These are phyloP conservation scores for Monosporozyma unispora DNA, from an alignment of 805 yeast species.

Conservation along the genomic window DNA sequence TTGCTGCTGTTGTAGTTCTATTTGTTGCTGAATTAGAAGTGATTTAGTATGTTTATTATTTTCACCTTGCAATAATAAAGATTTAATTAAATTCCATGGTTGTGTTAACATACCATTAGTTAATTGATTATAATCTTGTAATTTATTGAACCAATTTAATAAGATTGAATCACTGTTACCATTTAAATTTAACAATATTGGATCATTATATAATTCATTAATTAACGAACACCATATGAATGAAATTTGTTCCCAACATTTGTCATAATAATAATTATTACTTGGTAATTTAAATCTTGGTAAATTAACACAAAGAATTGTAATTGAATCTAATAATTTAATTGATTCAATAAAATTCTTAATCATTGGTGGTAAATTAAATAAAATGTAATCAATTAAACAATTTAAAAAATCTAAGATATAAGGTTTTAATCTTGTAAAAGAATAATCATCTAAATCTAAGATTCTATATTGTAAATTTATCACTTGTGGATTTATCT, in stretches of 20 bases:
- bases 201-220: constrained; percentile 20
- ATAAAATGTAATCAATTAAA: constrained; percentile 26
- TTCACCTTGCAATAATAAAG: constrained; percentile 4
- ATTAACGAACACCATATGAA: constrained; percentile 27
- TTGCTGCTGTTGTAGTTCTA: neutral
- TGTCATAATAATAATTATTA: constrained; percentile 31
- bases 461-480: constrained; percentile 2
- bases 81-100: constrained; percentile 21
- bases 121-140: constrained; percentile 19
- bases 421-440: constrained; percentile 26
- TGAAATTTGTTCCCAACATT: constrained; percentile 29
- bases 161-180: constrained; percentile 13
- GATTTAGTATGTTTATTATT: neutral
- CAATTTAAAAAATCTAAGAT: constrained; percentile 29
- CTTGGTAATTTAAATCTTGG: constrained; percentile 28
- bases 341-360: constrained; percentile 22
- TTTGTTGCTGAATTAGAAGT: neutral
- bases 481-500: neutral
- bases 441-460: constrained; percentile 28
- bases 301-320: constrained; percentile 22
- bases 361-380: constrained; percentile 27
- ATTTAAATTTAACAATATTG: constrained; percentile 9
- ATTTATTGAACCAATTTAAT: constrained; percentile 15
- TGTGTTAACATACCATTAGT: constrained; percentile 19
- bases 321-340: constrained; percentile 23